These are phyloP conservation scores for Floccularia luteovirens DNA, from an alignment of 768 basidiomycete species.

Conservation along the genomic window DNA sequence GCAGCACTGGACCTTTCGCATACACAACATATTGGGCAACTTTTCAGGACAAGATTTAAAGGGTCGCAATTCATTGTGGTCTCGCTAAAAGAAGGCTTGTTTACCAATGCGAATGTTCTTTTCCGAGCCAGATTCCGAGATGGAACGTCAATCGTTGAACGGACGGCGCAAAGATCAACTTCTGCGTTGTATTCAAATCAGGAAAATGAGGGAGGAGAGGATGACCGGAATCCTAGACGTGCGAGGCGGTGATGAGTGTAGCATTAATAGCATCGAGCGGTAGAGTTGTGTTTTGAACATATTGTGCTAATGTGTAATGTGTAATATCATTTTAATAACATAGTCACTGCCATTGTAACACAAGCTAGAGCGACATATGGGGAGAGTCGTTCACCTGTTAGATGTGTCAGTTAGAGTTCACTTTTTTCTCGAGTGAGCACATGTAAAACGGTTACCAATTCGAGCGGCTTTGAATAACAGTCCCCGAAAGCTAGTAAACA, in stretches of 20 bases:
- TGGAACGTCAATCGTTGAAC: conserved; percentile 86
- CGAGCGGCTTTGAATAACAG: conserved; percentile 94
- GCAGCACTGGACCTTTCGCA: conserved; percentile 94
- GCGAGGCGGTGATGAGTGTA: background rate
- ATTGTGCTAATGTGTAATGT: conserved; percentile 13
- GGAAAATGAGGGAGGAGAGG: conserved; percentile 20
- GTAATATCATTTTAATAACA: conserved; percentile 33
- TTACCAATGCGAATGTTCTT: conserved; percentile 95
- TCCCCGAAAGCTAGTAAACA: conserved; percentile 65
- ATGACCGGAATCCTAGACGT: conserved; percentile 19
- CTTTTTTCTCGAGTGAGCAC: conserved; percentile 1
- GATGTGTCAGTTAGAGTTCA: conserved; percentile 2
- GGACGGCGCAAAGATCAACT: conserved; percentile 60
- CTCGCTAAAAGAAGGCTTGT: conserved; percentile 91
- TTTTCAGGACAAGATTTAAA: conserved; percentile 97
- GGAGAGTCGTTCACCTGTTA: conserved; percentile 83
- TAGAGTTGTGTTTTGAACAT: conserved; percentile 11
- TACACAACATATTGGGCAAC: conserved; percentile 94
- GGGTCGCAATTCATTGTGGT: conserved; percentile 99
- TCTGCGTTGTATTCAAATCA: conserved; percentile 35
- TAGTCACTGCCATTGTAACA: conserved; percentile 82
- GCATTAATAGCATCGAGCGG: background rate
- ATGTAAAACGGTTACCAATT: conserved; percentile 52
- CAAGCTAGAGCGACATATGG: conserved; percentile 95
- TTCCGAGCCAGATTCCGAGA: conserved; percentile 92